Base-by-base conservation (phyloP, 306 rosid species). In the Lathyrus aphaca region DNA sequence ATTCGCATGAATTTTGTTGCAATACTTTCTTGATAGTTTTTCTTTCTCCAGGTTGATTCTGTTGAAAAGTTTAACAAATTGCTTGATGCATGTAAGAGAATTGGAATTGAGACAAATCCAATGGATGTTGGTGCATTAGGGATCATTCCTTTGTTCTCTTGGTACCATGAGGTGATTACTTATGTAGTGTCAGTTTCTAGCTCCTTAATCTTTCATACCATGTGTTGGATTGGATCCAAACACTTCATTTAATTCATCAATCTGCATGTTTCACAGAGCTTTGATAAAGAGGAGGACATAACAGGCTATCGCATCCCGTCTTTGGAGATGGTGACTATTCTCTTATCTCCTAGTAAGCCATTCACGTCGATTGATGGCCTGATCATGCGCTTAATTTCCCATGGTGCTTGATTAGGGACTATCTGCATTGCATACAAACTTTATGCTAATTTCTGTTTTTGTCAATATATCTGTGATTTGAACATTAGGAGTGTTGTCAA, bases 281-380 rank as follows among this genome's bases (percentile, higher is more conserved):
- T 92, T 83, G 96, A 92, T 80, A 83, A 70, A 84, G 96, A 92
- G 85, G 63, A 82, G 86, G 96, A 92, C 54, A 80, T 92, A 79
- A 46, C 87, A 17, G 81, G 77, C 72, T 43, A 81, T 73, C 81
- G 64, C 44, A 73, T 92, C 69, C 90, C 86, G 44, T 73, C 96
- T 49, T 73, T 92, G 96, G 95, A 89, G 90, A 89, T 89, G 96
- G 96, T 89, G 90, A 92, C 84, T 89, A 79, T 83, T 83, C 76
- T 84, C 83, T 72, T 74, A 75, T 80, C 74, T 75, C 82, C 84
- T 84, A 59, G 86, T 82, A 82, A 86, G 84, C 81, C 68, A 66
- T 80, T 81, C 71, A 27, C 2, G 25, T 23, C 25, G 25, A 23
- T 23, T 23, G 25, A 75, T 79, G 76, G 15, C 53, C 69, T 66